Evolutionary conservation across 768 basidiomycete genomes (phyloP).

Genomic region (Macrolepiota dolichaula): DNA sequence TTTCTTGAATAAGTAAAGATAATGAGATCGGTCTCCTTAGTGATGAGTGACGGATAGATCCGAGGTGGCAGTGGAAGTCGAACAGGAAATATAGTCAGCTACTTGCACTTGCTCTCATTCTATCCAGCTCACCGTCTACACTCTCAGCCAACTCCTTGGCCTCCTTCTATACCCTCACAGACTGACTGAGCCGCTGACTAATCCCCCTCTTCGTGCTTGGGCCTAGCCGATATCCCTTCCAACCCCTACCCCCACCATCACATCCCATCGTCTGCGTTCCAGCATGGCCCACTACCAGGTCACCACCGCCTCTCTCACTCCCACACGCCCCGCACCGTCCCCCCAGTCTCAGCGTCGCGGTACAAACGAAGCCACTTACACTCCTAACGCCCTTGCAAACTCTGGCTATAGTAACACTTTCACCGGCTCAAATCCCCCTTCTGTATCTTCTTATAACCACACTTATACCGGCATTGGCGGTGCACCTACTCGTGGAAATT

Average conservation of each 20-base stretch:
- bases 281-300: constrained; percentile 37
- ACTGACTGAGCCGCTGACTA: neutral
- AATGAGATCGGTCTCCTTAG: constrained; percentile 15
- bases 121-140: constrained; percentile 5
- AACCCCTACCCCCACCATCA: constrained; percentile 4
- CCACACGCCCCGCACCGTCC: constrained; percentile 74
- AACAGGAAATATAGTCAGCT: constrained; percentile 4
- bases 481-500: constrained; percentile 55
- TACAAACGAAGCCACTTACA: constrained; percentile 32
- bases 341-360: constrained; percentile 52
- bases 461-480: constrained; percentile 83
- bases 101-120: neutral
- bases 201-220: neutral
- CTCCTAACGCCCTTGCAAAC: constrained; percentile 40
- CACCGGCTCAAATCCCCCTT: constrained; percentile 45
- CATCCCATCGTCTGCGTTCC: constrained; percentile 5
- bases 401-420: constrained; percentile 62
- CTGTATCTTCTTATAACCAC: constrained; percentile 57
- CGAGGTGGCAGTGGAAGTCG: constrained; percentile 13
- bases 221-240: neutral
- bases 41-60: constrained; percentile 19
- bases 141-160: neutral
- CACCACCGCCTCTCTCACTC: constrained; percentile 59
- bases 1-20: neutral
- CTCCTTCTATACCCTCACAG: neutral